Percentiles rank a stretch among this genome's conserved stretches.
Conservation (phyloP, 352 stramenopile genomes). For the Chloridella minuta region DNA sequence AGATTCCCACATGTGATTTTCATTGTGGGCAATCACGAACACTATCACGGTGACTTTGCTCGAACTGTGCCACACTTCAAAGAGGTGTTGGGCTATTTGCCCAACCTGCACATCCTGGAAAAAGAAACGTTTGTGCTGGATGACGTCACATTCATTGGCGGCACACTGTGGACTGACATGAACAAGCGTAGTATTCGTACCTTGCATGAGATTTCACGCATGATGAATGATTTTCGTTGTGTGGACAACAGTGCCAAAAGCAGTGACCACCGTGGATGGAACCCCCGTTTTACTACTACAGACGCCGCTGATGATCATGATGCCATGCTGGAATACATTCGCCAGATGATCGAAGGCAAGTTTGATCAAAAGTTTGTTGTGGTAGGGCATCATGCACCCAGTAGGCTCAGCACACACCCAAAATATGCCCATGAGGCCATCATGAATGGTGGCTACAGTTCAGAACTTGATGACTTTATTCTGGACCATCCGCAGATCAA, state of each 20-base stretch:
- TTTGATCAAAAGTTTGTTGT: too few species aligned
- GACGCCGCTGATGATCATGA: too few species aligned
- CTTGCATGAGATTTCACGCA: neutral
- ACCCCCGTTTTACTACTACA: too few species aligned
- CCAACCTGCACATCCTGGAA: conserved; percentile 1
- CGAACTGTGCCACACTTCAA: neutral
- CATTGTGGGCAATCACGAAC: neutral
- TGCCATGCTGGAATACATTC: too few species aligned
- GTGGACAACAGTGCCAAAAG: neutral
- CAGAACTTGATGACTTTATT: too few species aligned
- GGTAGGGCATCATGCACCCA: too few species aligned
- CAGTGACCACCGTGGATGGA: too few species aligned
- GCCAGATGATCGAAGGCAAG: too few species aligned
- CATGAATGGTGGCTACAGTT: too few species aligned
- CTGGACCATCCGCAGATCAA: too few species aligned
- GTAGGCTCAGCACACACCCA: too few species aligned
- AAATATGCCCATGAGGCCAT: too few species aligned
- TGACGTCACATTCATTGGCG: neutral
- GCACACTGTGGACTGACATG: neutral
- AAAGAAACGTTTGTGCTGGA: neutral
- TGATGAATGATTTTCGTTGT: conserved; percentile 11
- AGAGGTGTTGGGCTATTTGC: neutral
- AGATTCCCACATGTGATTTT: neutral
- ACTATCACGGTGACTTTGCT: neutral
- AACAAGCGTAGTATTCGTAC: neutral